Base-by-base conservation (phyloP, 169 alveolate species). In the Plasmodium relictum region DNA sequence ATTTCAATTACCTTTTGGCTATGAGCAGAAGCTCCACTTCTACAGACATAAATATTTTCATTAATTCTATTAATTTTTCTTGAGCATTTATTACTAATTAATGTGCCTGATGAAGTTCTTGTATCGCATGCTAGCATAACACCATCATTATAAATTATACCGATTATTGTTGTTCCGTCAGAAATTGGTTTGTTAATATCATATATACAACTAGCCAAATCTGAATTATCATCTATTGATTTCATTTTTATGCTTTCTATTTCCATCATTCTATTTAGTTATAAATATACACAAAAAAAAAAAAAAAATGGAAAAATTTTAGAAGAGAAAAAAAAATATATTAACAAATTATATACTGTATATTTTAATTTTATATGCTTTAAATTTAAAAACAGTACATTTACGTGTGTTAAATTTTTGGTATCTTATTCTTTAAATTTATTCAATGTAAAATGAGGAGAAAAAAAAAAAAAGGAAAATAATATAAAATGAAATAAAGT, bases 1-100 rank as follows among this genome's bases (percentile, higher is more conserved):
- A 96, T 93, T 85, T 93, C 93, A 48, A 97, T 93, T 59, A 97
- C 73, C 54, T 95, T 96, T 93, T 96, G 98, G 16, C 99, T 96
- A 90, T 98, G 99, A 12, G 99, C 98, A n/a, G 99, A 98, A 42
- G 98, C 89, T 16, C 99, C 99, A 54, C 98, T 94, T 39, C 98
- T 95, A 88, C 97, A 94, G 86, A 97, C 97, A 91, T 94, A 97
- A n/a, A 98, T 95, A 62, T 87, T 96, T 48, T 93, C 97, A 87
- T 96, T 80, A 54, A 96, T 88, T 39, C 95, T 92, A 87, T 98
- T 95, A 31, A 97, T 96, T 94, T 97, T 98, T 54, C 98, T 88
- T 6, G 99, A 97, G 26, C 97, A 98, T 45, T 98, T 93, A 70
- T 95, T 96, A 22, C 96, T 98, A 45, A 97, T 97, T 48, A 95